Conservation (phyloP, 768 basidiomycete genomes). For the Psilocybe subaeruginosa region DNA sequence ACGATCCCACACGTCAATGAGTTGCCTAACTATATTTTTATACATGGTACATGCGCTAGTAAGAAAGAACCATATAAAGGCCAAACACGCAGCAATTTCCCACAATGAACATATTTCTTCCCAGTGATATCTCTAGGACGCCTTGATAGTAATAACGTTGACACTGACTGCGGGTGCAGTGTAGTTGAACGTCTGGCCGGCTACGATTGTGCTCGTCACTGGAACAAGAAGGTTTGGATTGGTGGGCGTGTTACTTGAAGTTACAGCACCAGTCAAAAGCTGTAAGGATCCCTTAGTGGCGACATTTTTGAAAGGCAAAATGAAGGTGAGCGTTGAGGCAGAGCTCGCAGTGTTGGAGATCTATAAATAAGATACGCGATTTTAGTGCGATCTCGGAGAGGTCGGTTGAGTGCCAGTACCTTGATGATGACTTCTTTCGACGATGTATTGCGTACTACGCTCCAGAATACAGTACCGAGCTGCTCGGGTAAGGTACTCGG, state of each 20-base stretch:
- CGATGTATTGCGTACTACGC: slow-evolving; percentile 47
- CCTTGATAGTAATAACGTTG: slow-evolving; percentile 40
- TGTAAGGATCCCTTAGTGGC: slow-evolving; percentile 45
- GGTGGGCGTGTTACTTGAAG: slow-evolving; percentile 57
- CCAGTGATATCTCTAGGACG: slow-evolving; percentile 20
- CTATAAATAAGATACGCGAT: slow-evolving; percentile 30
- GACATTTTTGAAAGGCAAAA: slow-evolving; percentile 55
- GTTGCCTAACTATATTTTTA: too few species aligned
- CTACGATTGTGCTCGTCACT: slow-evolving; percentile 41
- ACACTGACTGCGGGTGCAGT: slow-evolving; percentile 52
- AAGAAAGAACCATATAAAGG: too few species aligned
- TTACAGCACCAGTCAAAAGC: slow-evolving; percentile 51
- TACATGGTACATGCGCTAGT: too few species aligned
- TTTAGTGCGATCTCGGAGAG: too few species aligned
- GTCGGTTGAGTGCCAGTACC: slow-evolving; percentile 29
- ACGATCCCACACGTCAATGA: too few species aligned
- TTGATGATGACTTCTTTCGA: slow-evolving; percentile 58
- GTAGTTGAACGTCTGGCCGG: slow-evolving; percentile 57
- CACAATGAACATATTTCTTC: neutral
- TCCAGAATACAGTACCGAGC: slow-evolving; percentile 62
- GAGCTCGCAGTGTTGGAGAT: slow-evolving; percentile 52
- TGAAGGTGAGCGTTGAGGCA: slow-evolving; percentile 48
- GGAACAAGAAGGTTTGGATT: slow-evolving; percentile 53
- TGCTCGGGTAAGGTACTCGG: slow-evolving; percentile 59
- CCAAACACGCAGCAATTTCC: too few species aligned